Percentiles rank a stretch among this genome's conserved stretches.
phyloP scores from a whole-genome alignment of 2,329 filamentous ascomycete genomes.

The Arthrocladium fulminans region DNA sequence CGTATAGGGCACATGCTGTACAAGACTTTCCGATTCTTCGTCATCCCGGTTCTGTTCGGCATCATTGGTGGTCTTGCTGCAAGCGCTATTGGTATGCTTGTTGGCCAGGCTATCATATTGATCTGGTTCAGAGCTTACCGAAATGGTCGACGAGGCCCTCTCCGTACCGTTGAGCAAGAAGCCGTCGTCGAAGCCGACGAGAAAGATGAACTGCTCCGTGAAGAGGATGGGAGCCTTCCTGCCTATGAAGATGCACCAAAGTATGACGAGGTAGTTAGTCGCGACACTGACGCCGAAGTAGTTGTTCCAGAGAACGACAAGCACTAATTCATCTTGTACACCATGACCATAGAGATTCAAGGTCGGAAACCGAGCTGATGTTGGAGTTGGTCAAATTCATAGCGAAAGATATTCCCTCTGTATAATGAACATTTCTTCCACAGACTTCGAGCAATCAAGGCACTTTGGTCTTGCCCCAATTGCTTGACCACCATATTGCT shows the following conservation, averaged over 20 bases:
- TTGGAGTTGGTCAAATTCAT: no score
- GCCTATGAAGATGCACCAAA: conserved; percentile 25
- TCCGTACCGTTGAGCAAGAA: conserved; percentile 26
- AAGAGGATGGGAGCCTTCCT: conserved; percentile 27
- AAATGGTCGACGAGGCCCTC: conserved; percentile 26
- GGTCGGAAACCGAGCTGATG: not conserved
- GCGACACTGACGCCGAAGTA: conserved; percentile 2
- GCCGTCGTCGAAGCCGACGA: conserved; percentile 25
- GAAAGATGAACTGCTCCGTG: conserved; percentile 33
- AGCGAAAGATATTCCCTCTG: no score
- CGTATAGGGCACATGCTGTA: conserved; percentile 29
- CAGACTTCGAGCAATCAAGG: no score
- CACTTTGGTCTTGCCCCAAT: no score
- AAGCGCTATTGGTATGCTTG: conserved; percentile 39
- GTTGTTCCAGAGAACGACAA: not conserved
- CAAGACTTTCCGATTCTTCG: conserved; percentile 36
- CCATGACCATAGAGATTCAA: not conserved
- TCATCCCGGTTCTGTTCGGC: conserved; percentile 38
- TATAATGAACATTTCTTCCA: no score
- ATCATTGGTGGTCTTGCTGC: conserved; percentile 38
- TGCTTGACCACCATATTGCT: no score
- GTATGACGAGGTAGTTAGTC: not conserved
- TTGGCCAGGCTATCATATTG: conserved; percentile 38
- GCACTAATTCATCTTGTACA: not conserved
- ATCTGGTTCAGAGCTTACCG: conserved; percentile 33